Evolutionary conservation across 164 flowering plant genomes (phyloP).

Genomic region (Protea cynaroides): DNA sequence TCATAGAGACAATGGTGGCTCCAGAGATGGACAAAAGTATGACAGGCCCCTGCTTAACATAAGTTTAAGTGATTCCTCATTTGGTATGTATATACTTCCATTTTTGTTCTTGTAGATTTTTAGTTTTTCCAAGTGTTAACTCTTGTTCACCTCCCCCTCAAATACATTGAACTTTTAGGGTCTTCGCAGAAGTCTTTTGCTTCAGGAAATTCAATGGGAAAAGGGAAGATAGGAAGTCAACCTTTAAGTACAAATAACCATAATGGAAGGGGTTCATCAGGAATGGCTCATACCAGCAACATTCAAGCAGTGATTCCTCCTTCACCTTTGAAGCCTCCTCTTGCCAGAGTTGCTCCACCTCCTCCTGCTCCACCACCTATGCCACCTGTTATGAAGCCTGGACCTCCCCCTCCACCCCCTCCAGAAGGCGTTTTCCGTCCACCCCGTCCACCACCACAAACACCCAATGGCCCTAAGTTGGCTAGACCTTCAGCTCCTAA

Average conservation of each 20-base stretch:
- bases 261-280: conserved; percentile 20
- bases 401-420: conserved; percentile 46
- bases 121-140: background rate
- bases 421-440: conserved; percentile 36
- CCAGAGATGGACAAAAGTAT: background rate
- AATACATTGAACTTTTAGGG: conserved; percentile 39
- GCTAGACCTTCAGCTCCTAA: conserved; percentile 34
- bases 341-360: conserved; percentile 19
- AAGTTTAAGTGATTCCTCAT: background rate
- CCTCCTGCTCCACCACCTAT: conserved; percentile 34
- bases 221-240: conserved; percentile 31
- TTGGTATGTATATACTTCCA: background rate
- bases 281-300: no score
- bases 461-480: conserved; percentile 18
- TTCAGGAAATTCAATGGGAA: conserved; percentile 32
- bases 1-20: conserved; percentile 18
- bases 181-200: conserved; percentile 47
- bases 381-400: conserved; percentile 18
- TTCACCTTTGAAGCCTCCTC: conserved; percentile 40
- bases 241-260: conserved; percentile 24
- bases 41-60: background rate
- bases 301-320: no score
- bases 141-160: no score
- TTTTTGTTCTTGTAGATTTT: background rate
- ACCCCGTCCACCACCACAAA: conserved; percentile 42